Evolutionary conservation across 2,329 filamentous ascomycete species (phyloP).

Genomic region (Celoporthe dispersa): DNA sequence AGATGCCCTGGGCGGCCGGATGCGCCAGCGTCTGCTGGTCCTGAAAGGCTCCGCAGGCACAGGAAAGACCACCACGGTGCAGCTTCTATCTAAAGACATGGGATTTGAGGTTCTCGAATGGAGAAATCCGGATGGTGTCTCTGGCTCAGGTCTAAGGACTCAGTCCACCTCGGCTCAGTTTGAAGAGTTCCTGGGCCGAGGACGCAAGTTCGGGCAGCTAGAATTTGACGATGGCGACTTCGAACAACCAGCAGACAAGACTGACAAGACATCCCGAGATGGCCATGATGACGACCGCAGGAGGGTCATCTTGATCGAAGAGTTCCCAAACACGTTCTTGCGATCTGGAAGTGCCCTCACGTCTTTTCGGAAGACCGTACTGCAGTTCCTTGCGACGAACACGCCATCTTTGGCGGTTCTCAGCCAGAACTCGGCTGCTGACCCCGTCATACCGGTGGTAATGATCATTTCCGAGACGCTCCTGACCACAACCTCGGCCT

Average conservation of each 20-base stretch:
- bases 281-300: slow-evolving; percentile 34
- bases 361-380: slow-evolving; percentile 75
- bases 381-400: slow-evolving; percentile 74
- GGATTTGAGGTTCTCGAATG: slow-evolving; percentile 82
- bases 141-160: slow-evolving; percentile 63
- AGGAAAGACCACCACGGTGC: slow-evolving; percentile 88
- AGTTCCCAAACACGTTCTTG: slow-evolving; percentile 78
- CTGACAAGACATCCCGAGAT: slow-evolving; percentile 22
- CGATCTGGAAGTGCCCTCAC: slow-evolving; percentile 66
- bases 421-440: slow-evolving; percentile 45
- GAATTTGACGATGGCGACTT: slow-evolving; percentile 43
- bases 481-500: slow-evolving; percentile 80
- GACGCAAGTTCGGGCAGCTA: slow-evolving; percentile 78
- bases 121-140: slow-evolving; percentile 76
- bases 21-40: slow-evolving; percentile 75
- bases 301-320: slow-evolving; percentile 75
- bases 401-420: slow-evolving; percentile 59
- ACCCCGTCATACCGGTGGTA: slow-evolving; percentile 72
- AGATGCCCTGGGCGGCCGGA: slow-evolving; percentile 67
- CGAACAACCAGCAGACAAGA: slow-evolving; percentile 34
- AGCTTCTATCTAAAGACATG: slow-evolving; percentile 77
- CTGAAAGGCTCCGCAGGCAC: slow-evolving; percentile 90
- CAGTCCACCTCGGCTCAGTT: slow-evolving; percentile 80
- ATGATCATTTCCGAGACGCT: slow-evolving; percentile 92
- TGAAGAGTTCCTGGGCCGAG: slow-evolving; percentile 85